These are phyloP conservation scores for Glonium stellatum DNA, from an alignment of 495 filamentous ascomycete species.

Conservation along the genomic window DNA sequence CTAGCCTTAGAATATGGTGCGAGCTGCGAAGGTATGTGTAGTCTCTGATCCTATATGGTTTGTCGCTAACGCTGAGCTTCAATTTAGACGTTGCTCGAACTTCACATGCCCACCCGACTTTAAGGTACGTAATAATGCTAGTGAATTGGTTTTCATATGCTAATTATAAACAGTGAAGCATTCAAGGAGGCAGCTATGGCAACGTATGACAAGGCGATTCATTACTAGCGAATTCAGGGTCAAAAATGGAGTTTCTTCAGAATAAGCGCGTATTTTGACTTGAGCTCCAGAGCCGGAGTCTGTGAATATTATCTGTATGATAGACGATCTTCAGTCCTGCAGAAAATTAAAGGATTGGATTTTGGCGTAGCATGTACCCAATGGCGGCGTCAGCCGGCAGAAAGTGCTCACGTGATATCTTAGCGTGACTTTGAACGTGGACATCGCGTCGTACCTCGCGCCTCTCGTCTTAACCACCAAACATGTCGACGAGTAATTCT, in stretches of 20 bases:
- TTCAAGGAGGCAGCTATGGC: slow-evolving; percentile 99
- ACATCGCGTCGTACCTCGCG: slow-evolving; percentile 12
- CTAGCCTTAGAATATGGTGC: slow-evolving; percentile 95
- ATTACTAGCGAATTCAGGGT: slow-evolving; percentile 57
- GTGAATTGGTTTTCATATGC: slow-evolving; percentile 93
- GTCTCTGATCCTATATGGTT: background rate
- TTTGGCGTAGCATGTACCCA: background rate
- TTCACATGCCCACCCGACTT: background rate
- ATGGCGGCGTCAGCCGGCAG: slow-evolving; percentile 2
- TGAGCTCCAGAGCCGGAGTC: slow-evolving; percentile 21
- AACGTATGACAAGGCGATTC: slow-evolving; percentile 92
- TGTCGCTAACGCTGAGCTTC: slow-evolving; percentile 8
- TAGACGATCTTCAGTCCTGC: slow-evolving; percentile 6
- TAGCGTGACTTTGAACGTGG: background rate
- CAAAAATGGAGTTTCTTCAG: slow-evolving; percentile 9
- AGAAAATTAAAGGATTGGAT: background rate
- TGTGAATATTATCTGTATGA: slow-evolving; percentile 31
- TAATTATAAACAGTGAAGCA: slow-evolving; percentile 75
- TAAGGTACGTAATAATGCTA: background rate
- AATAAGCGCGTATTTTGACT: slow-evolving; percentile 13
- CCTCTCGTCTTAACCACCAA: slow-evolving; percentile 3
- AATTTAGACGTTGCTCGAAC: background rate
- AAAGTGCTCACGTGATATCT: background rate
- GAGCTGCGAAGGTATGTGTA: slow-evolving; percentile 68
- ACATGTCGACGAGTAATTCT: slow-evolving; percentile 7